phyloP scores from a whole-genome alignment of 1,284 basidiomycete species.

The Meira nashicola region DNA sequence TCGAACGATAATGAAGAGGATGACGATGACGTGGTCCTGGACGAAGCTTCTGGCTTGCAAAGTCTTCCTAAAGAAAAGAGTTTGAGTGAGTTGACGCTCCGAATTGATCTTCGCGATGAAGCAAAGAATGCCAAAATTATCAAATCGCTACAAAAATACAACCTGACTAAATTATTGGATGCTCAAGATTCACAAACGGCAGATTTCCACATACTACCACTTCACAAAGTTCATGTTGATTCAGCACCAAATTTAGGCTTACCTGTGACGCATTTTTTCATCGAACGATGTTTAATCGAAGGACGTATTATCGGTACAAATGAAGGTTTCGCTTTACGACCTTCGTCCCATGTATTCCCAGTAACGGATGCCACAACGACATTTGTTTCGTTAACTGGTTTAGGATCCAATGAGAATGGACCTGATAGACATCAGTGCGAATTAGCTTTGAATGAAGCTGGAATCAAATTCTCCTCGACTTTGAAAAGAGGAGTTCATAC shows the following conservation, averaged over 20 bases:
- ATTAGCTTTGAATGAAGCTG: background rate
- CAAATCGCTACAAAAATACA: background rate
- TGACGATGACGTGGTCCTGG: background rate
- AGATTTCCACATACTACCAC: slow-evolving; percentile 4
- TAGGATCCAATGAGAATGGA: background rate
- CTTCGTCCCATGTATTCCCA: background rate
- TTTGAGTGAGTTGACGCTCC: background rate
- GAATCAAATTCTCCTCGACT: slow-evolving; percentile 5
- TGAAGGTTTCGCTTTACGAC: slow-evolving; percentile 5
- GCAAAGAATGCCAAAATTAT: background rate
- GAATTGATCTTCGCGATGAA: slow-evolving; percentile 7
- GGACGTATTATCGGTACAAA: slow-evolving; percentile 3
- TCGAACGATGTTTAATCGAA: slow-evolving; percentile 12
- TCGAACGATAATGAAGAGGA: background rate
- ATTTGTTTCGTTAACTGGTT: slow-evolving; percentile 9
- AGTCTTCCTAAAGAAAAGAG: background rate
- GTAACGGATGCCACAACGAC: background rate
- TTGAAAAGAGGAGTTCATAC: slow-evolving; percentile 4
- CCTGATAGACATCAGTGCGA: background rate
- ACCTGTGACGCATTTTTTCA: slow-evolving; percentile 9
- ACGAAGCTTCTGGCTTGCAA: slow-evolving; percentile 3
- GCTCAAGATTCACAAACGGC: background rate
- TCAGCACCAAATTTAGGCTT: background rate
- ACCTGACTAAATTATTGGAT: background rate
- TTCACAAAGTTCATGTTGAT: background rate